phyloP scores from a whole-genome alignment of 2,329 filamentous ascomycete species.

The Fusarium nelsonii region DNA sequence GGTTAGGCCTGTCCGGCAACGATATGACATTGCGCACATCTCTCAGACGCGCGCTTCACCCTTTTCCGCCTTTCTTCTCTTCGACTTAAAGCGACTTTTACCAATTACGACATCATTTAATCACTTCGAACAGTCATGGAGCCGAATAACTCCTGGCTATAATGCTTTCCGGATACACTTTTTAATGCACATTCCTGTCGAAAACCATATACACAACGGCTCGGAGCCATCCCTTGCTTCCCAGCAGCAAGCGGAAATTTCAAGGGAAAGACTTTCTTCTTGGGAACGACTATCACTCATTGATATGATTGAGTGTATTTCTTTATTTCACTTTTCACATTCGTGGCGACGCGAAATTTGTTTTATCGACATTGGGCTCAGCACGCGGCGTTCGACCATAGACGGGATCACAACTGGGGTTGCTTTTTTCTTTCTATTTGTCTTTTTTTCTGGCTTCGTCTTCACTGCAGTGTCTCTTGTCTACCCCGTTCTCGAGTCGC shows the following conservation, averaged over 20 bases:
- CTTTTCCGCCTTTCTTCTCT: conserved; percentile 34
- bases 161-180: conserved; percentile 51
- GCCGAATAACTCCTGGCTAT: conserved; percentile 41
- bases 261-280: conserved; percentile 39
- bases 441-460: conserved; percentile 10
- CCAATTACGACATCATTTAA: conserved; percentile 44
- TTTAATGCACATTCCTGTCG: conserved; percentile 54
- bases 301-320: conserved; percentile 28
- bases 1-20: conserved; percentile 36
- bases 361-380: conserved; percentile 34
- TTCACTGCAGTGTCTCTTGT: conserved; percentile 23
- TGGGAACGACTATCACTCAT: conserved; percentile 32
- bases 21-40: conserved; percentile 27
- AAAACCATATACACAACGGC: conserved; percentile 54
- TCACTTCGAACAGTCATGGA: conserved; percentile 38
- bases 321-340: conserved; percentile 18
- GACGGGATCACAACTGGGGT: conserved; percentile 46
- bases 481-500: conserved; percentile 9
- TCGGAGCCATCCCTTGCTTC: conserved; percentile 56
- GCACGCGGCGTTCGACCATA: conserved; percentile 53
- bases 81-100: conserved; percentile 43
- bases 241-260: conserved; percentile 53
- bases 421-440: conserved; percentile 36
- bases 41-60: conserved; percentile 15
- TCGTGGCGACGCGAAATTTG: conserved; percentile 29